Evolutionary conservation across 306 rosid species (phyloP), one percentile per base, ranked within the genome.

Genomic region (Hylodesmum podocarpum): DNA sequence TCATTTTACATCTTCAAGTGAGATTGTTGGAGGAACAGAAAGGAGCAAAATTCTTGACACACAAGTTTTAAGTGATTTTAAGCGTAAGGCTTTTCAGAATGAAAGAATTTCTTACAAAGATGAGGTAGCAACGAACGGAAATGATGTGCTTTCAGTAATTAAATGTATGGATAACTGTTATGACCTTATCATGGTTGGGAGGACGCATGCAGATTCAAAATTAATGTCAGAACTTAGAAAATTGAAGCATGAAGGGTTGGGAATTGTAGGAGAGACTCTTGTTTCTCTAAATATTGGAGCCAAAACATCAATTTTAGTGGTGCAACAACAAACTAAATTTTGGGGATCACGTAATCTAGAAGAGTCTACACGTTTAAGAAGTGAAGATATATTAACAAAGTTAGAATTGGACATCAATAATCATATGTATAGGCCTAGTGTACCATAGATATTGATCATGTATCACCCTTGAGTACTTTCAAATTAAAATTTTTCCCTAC

Each of bases 341-440:
- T 88, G 91, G 96, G 93, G 91, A 12, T 80, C 88, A 65, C 88
- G 84, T 37, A 88, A 88, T 68, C 93, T 84, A 4, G 93, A 90
- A 57, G 96, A 88, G 0, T 85, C 83, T 1, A 77, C 65, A 14
- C 81, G 14, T 16, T 77, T 88, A 71, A 84, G 70, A 76, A 87
- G 84, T 72, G 87, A 50, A 81, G 65, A 57, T 54, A 19, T 70
- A 49, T 84, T 78, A 34, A 33, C 64, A 24, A 6, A 19, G 24
- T 46, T 73, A 73, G 70, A 78, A 19, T 79, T 79, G 66, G 12
- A 75, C 47, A 50, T 12, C 25, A 67, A 22, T 8, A 62, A 1
- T 62, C 24, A 54, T 28, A 62, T 76, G 73, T 70, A 70, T 69
- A 76, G 34, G 50, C 18, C 21, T 75, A 29, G 62, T 69, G n/a